These are phyloP conservation scores for Arachnomyces sp. DNA, from an alignment of 2,329 filamentous ascomycete species.

Conservation along the genomic window DNA sequence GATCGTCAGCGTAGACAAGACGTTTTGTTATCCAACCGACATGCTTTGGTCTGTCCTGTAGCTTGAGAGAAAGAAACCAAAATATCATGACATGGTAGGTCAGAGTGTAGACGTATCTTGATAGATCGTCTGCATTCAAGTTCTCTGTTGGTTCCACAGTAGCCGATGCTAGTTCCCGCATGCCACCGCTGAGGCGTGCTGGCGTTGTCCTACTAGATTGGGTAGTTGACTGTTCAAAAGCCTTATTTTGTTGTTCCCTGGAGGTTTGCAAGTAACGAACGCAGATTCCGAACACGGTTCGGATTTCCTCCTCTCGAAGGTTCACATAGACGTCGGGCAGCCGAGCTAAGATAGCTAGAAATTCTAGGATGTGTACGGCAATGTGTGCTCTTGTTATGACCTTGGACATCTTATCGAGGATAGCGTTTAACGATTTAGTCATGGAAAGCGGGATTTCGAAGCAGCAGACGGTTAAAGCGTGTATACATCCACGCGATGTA, in stretches of 20 bases:
- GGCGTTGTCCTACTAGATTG: conserved; percentile 28
- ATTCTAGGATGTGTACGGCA: conserved; percentile 91
- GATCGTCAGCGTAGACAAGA: conserved; percentile 66
- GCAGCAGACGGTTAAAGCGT: conserved; percentile 89
- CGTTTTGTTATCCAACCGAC: conserved; percentile 87
- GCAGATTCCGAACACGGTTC: conserved; percentile 89
- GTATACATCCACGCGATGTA: conserved; percentile 87
- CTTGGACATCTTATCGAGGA: conserved; percentile 87
- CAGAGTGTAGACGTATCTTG: conserved; percentile 87
- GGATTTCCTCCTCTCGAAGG: conserved; percentile 84
- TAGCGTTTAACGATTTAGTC: conserved; percentile 74
- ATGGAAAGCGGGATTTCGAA: conserved; percentile 86
- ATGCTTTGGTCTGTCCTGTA: conserved; percentile 73
- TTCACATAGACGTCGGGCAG: conserved; percentile 80
- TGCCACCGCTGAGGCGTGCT: conserved; percentile 36
- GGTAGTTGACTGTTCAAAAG: conserved; percentile 22
- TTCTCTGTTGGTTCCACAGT: conserved; percentile 25
- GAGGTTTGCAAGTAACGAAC: conserved; percentile 89
- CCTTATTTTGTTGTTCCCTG: conserved; percentile 48
- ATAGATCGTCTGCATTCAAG: conserved; percentile 62
- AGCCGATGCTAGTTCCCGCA: conserved; percentile 33
- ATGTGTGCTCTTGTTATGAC: conserved; percentile 91
- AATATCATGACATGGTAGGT: conserved; percentile 94
- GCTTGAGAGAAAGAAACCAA: conserved; percentile 87
- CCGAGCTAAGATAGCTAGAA: conserved; percentile 80